A percentile compares a stretch with the other conserved stretches of the same genome.
phyloP scores from a whole-genome alignment of 164 flowering plant genomes.

The Liriodendron chinense region DNA sequence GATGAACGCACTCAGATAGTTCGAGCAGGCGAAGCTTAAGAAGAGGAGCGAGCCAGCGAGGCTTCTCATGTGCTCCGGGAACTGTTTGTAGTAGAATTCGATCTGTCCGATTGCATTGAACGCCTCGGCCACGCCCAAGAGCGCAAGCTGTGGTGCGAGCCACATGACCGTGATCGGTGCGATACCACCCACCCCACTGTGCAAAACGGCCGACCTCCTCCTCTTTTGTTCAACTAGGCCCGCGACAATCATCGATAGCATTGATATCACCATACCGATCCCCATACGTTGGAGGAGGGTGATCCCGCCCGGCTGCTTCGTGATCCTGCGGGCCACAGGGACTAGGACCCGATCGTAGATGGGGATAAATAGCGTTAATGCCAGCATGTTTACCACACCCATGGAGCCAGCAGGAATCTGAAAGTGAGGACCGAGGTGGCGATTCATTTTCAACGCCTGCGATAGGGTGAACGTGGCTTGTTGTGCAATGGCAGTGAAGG shows the following conservation, averaged over 20 bases:
- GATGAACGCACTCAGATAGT: conserved; percentile 47
- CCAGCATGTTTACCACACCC: conserved; percentile 41
- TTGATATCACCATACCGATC: conserved; percentile 42
- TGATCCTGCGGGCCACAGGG: conserved; percentile 42
- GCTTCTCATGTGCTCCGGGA: conserved; percentile 78
- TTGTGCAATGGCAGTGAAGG: conserved; percentile 42
- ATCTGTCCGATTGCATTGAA: conserved; percentile 68
- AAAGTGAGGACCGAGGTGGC: conserved; percentile 50
- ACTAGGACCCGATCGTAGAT: conserved; percentile 54
- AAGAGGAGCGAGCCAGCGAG: conserved; percentile 53
- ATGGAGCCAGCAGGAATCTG: conserved; percentile 57
- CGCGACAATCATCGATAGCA: conserved; percentile 29
- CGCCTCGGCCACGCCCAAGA: conserved; percentile 71
- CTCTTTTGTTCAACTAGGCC: conserved; percentile 33
- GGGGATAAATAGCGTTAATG: conserved; percentile 54
- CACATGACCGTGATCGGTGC: conserved; percentile 31
- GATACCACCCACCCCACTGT: background rate
- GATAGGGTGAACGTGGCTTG: conserved; percentile 54
- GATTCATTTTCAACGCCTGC: conserved; percentile 59
- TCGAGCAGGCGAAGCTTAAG: conserved; percentile 47
- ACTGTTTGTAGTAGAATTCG: conserved; percentile 71
- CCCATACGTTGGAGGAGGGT: conserved; percentile 74
- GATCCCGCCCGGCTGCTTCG: conserved; percentile 48
- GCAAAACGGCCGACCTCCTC: conserved; percentile 13
- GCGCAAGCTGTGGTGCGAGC: conserved; percentile 70